A percentile compares a stretch with the other conserved stretches of the same genome.
phyloP scores from a whole-genome alignment of 371 early-diverging fungal genomes.

The Smittium culicis region DNA sequence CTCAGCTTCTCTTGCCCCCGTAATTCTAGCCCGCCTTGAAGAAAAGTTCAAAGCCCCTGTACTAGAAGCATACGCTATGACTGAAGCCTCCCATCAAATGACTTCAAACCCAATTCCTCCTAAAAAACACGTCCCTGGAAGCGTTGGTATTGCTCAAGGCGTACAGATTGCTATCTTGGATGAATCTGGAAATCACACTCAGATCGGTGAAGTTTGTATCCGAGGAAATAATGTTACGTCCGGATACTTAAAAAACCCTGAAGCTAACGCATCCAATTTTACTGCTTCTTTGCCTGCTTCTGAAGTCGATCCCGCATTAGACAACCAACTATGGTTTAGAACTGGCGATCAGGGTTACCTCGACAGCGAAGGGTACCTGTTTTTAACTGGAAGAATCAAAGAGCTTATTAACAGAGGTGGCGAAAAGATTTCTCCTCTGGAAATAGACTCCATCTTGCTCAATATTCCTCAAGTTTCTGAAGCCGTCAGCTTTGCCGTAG shows the following conservation, averaged over 20 bases:
- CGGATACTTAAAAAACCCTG: constrained; percentile 64
- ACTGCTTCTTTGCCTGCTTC: constrained; percentile 7
- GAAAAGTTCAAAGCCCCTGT: constrained; percentile 58
- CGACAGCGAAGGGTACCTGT: constrained; percentile 52
- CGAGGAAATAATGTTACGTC: constrained; percentile 62
- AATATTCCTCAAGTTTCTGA: constrained; percentile 55
- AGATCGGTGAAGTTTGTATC: constrained; percentile 69
- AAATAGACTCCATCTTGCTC: constrained; percentile 64
- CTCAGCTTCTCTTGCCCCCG: constrained; percentile 66
- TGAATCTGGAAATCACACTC: constrained; percentile 18
- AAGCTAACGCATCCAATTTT: constrained; percentile 58
- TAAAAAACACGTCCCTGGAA: constrained; percentile 56
- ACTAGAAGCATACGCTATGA: constrained; percentile 83
- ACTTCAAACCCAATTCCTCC: constrained; percentile 71
- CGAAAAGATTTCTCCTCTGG: constrained; percentile 66
- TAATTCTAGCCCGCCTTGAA: constrained; percentile 53
- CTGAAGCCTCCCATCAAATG: constrained; percentile 84
- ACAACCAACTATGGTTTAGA: constrained; percentile 42
- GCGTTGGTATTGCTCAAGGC: constrained; percentile 69
- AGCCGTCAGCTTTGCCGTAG: constrained; percentile 61
- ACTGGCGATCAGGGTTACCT: constrained; percentile 69
- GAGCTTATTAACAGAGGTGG: constrained; percentile 70
- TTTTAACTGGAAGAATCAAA: constrained; percentile 65
- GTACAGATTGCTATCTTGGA: constrained; percentile 59
- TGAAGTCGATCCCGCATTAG: not conserved